Conservation (phyloP, 345 rosid genomes). For the Eucalyptus polyanthemos region DNA sequence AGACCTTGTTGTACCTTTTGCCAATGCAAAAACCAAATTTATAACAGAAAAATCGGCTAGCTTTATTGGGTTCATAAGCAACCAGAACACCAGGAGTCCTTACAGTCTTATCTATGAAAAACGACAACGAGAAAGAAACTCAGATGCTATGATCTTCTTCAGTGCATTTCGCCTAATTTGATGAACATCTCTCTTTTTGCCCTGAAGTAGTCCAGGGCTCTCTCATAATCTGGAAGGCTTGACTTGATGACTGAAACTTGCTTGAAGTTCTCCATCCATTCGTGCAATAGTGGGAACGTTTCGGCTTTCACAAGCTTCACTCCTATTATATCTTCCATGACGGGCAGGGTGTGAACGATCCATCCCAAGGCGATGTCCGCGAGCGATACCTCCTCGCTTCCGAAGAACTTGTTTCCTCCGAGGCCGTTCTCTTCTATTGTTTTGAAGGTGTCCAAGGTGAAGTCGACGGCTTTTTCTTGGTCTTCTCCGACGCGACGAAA, state of each 20-base stretch:
- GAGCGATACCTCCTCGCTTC: neutral
- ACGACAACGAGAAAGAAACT: neutral
- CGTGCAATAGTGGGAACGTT: neutral
- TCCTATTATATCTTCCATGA: neutral
- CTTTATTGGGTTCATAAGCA: neutral
- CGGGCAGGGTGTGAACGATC: neutral
- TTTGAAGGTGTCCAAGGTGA: neutral
- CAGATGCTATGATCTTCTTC: neutral
- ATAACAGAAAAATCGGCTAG: neutral
- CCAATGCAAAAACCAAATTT: neutral
- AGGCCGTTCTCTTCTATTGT: neutral
- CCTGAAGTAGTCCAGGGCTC: neutral
- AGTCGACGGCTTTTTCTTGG: neutral
- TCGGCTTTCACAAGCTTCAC: neutral
- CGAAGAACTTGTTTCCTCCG: neutral
- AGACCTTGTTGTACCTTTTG: neutral
- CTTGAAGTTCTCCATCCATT: slow-evolving; percentile 2
- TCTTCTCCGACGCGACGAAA: neutral
- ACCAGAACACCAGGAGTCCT: neutral
- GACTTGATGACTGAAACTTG: neutral
- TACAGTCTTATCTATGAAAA: neutral
- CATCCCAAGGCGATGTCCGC: slow-evolving; percentile 1
- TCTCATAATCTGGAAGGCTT: neutral
- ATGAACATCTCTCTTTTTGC: neutral
- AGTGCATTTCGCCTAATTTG: neutral